A percentile compares a stretch with the other conserved stretches of the same genome.
phyloP scores from a whole-genome alignment of 2,329 filamentous ascomycete species.

The Gaeumannomyces tritici region DNA sequence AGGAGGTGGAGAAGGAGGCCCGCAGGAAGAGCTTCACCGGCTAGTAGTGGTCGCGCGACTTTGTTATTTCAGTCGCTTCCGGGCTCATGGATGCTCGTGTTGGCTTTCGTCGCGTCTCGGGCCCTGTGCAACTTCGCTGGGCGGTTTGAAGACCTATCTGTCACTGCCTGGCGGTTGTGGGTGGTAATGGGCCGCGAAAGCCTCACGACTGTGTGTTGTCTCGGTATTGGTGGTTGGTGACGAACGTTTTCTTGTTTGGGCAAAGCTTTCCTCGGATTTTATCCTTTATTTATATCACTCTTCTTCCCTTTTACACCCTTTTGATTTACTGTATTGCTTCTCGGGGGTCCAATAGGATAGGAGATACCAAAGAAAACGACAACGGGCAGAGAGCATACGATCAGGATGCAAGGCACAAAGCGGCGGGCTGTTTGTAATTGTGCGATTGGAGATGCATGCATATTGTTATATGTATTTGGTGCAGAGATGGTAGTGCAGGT shows the following conservation, averaged over 20 bases:
- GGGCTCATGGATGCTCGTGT: too few species aligned
- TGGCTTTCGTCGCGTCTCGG: not conserved
- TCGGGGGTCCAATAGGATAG: not conserved
- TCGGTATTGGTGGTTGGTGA: not conserved
- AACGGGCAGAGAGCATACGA: too few species aligned
- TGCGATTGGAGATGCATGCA: not conserved
- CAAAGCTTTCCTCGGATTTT: not conserved
- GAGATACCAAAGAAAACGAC: not conserved
- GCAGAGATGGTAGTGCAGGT: too few species aligned
- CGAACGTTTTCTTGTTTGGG: not conserved
- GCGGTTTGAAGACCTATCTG: not conserved
- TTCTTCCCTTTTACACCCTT: not conserved
- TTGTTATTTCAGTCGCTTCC: not conserved
- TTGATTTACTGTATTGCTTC: not conserved
- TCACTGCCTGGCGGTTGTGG: not conserved
- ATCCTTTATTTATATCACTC: not conserved
- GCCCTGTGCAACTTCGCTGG: too few species aligned
- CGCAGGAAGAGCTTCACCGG: conserved; percentile 4
- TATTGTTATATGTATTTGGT: too few species aligned
- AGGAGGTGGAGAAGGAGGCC: conserved; percentile 43
- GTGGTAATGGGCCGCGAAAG: not conserved
- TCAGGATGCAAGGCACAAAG: not conserved
- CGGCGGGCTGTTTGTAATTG: not conserved
- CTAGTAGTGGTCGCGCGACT: not conserved
- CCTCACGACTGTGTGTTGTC: not conserved